Evolutionary conservation across 2,329 filamentous ascomycete genomes (phyloP), one percentile per base, ranked within the genome.

Genomic region (Cadophora gregata): DNA sequence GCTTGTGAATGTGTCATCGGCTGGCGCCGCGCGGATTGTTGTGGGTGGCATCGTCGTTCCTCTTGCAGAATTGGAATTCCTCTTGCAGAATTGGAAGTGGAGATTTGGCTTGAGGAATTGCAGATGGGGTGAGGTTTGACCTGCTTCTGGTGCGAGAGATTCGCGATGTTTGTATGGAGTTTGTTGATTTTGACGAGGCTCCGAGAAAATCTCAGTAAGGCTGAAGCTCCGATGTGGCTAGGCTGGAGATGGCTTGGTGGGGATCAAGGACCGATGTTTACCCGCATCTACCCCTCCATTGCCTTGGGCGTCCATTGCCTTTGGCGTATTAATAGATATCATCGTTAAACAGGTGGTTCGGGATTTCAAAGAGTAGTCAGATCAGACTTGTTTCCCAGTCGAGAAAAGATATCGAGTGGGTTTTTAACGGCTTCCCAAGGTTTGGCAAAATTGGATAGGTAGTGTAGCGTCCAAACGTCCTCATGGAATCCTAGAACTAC

Each of bases 1-100:
- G 4, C 86, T 81, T 38, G 84, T 88, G 78, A 88, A 94, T 75
- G 88, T 85, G 42, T 81, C 81, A 16, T 82, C 74, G 19, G 83
- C 80, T 5, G 90, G 90, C 31, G 87, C 81, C 2, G 80, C 80
- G 59, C 83, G 83, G 55, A 92, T 85, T 0, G 86, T 88, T 4
- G 83, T 85, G 31, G 72, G 71, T 45, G 74, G 72, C 75, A 77
- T 77, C 21, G n/a, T 56, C 10, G 53, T 7, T 31, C 27, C 4
- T 33, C 19, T 21, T 55, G 51, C 19, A 4, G 38, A 19, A 3
- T 3, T n/a, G n/a, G n/a, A n/a, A n/a, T 7, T 31, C 27, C 4
- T 33, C 19, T 21, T 55, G 51, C 19, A 4, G 38, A 19, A 3
- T 3, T n/a, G n/a, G n/a, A n/a, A n/a, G n/a, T n/a, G n/a, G n/a